phyloP scores from a whole-genome alignment of 129 eudicot genomes.

The Sambucus nigra region DNA sequence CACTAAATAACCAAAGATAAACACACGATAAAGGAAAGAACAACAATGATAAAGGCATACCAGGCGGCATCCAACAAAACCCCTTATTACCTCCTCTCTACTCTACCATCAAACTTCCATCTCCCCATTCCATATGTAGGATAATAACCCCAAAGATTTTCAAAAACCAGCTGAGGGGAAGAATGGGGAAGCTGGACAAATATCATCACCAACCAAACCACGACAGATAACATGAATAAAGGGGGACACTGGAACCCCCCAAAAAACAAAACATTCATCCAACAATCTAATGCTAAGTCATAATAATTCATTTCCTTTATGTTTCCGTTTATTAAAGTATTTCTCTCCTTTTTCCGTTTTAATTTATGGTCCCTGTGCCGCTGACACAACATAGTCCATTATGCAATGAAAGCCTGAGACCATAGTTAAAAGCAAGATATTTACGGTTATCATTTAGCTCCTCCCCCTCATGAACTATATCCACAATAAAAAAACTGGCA shows the following conservation, averaged over 20 bases:
- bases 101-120: neutral
- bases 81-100: conserved; percentile 1
- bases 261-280: no score
- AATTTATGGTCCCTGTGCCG: neutral
- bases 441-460: neutral
- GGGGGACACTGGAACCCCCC: neutral
- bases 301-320: neutral
- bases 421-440: conserved; percentile 1
- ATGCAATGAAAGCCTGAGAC: neutral
- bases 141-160: conserved; percentile 12
- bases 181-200: conserved; percentile 12
- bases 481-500: neutral
- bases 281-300: conserved; percentile 2
- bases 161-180: conserved; percentile 16
- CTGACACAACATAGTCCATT: conserved; percentile 1
- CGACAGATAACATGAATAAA: conserved; percentile 2
- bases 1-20: neutral
- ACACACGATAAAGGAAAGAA: neutral
- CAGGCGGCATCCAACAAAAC: neutral
- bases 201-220: conserved; percentile 8
- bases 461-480: conserved; percentile 6
- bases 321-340: conserved; percentile 3
- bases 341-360: neutral
- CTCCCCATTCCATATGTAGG: no score
- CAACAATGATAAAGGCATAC: neutral